Percentiles rank a stretch among this genome's conserved stretches.
phyloP scores from a whole-genome alignment of 345 rosid genomes.

The Crucihimalaya himalaica region DNA sequence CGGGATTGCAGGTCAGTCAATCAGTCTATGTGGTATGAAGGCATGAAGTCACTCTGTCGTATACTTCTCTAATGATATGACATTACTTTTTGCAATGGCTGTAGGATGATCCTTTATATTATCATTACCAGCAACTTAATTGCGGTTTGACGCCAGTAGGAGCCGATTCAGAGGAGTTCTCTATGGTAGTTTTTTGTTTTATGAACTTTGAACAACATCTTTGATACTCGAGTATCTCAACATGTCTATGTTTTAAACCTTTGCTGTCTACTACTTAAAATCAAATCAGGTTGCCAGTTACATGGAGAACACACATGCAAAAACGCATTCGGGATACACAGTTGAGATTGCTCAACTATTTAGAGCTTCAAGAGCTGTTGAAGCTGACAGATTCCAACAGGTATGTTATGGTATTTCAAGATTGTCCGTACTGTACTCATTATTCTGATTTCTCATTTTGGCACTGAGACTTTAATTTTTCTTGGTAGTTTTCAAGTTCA shows the following conservation, averaged over 20 bases:
- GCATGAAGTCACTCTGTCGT: conserved; percentile 6
- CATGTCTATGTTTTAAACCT: background rate
- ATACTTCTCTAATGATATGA: conserved; percentile 2
- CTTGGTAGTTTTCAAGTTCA: conserved; percentile 56
- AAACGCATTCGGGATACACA: conserved; percentile 72
- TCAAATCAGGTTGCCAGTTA: conserved; percentile 61
- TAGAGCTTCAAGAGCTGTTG: conserved; percentile 61
- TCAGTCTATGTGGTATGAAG: conserved; percentile 7
- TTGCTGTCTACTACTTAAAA: conserved; percentile 16
- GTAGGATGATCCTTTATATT: conserved; percentile 79
- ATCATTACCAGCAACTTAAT: conserved; percentile 63
- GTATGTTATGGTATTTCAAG: conserved; percentile 40
- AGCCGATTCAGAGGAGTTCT: conserved; percentile 62
- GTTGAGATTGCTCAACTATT: conserved; percentile 75
- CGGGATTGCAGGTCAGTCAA: conserved; percentile 51
- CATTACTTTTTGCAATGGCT: background rate
- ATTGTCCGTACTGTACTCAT: background rate
- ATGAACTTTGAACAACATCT: background rate
- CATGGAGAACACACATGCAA: conserved; percentile 81
- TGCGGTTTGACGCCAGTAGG: conserved; percentile 70
- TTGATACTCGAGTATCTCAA: background rate
- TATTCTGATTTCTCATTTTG: background rate
- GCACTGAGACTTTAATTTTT: conserved; percentile 16
- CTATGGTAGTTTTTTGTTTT: conserved; percentile 50
- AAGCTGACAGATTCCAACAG: conserved; percentile 61